These are phyloP conservation scores for Acer saccharum DNA, from an alignment of 345 rosid species.

Conservation along the genomic window DNA sequence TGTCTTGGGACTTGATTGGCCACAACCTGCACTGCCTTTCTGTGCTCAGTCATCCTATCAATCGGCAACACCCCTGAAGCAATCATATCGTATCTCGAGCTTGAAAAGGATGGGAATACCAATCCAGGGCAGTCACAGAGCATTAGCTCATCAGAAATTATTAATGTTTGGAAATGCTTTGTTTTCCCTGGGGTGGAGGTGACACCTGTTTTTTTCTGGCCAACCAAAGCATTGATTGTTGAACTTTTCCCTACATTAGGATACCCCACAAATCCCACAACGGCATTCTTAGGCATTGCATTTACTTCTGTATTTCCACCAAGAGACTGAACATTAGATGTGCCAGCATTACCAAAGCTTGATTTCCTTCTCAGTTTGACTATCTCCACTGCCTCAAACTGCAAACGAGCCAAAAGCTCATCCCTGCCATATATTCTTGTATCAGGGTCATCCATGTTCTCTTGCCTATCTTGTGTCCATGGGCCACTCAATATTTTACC, in stretches of 20 bases:
- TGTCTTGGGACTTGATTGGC: constrained; percentile 74
- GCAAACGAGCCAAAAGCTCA: constrained; percentile 74
- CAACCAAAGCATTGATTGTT: constrained; percentile 88
- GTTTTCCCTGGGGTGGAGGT: constrained; percentile 97
- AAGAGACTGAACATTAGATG: constrained; percentile 29
- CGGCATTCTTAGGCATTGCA: constrained; percentile 41
- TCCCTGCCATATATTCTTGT: constrained; percentile 76
- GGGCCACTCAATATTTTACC: constrained; percentile 54
- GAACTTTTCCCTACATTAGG: constrained; percentile 98
- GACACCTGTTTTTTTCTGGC: constrained; percentile 91
- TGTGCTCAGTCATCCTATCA: constrained; percentile 87
- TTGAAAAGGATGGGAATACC: constrained; percentile 90
- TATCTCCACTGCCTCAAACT: constrained; percentile 73
- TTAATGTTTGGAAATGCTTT: constrained; percentile 89
- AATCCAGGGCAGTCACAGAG: constrained; percentile 93
- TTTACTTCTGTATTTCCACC: constrained; percentile 25
- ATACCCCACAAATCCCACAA: constrained; percentile 91
- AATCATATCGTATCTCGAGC: constrained; percentile 89
- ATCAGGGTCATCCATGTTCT: constrained; percentile 46
- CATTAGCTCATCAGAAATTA: constrained; percentile 76
- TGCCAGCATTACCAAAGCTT: constrained; percentile 28
- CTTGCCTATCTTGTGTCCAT: constrained; percentile 37
- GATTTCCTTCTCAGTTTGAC: constrained; percentile 55
- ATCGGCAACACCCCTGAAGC: constrained; percentile 94
- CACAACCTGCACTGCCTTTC: constrained; percentile 87